Evolutionary conservation across 2,329 filamentous ascomycete species (phyloP).

Genomic region (Aspergillus melleus): DNA sequence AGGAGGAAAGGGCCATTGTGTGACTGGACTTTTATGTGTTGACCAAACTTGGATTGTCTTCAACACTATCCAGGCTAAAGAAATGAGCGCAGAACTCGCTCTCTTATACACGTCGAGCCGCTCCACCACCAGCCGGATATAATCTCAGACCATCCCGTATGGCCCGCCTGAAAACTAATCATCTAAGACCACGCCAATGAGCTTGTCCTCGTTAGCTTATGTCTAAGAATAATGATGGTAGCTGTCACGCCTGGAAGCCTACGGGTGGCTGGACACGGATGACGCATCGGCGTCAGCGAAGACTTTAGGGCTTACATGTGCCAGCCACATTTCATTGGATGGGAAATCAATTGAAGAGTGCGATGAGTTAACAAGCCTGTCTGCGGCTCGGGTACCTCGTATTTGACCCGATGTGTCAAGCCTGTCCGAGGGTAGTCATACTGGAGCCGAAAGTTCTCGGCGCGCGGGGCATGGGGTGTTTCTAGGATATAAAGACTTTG

Average conservation of each 20-base stretch:
- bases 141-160: not conserved
- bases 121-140: too few species aligned
- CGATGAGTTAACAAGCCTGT: too few species aligned
- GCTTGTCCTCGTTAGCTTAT: not conserved
- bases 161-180: not conserved
- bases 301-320: too few species aligned
- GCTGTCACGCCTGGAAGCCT: not conserved
- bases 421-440: not conserved
- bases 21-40: too few species aligned
- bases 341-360: too few species aligned
- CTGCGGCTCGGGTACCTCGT: not conserved
- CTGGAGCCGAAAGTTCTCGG: not conserved
- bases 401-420: not conserved
- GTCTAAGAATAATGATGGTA: not conserved
- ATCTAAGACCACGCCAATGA: not conserved
- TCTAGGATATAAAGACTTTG: not conserved
- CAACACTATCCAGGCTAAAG: too few species aligned
- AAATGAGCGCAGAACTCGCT: not conserved
- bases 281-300: not conserved
- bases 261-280: not conserved
- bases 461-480: not conserved
- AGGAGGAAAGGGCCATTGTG: slow-evolving; percentile 19
- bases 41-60: too few species aligned
- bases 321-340: too few species aligned
- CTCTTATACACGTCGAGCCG: not conserved